Conservation (phyloP, 1,284 basidiomycete genomes). For the Trichosporon coremiiforme region DNA sequence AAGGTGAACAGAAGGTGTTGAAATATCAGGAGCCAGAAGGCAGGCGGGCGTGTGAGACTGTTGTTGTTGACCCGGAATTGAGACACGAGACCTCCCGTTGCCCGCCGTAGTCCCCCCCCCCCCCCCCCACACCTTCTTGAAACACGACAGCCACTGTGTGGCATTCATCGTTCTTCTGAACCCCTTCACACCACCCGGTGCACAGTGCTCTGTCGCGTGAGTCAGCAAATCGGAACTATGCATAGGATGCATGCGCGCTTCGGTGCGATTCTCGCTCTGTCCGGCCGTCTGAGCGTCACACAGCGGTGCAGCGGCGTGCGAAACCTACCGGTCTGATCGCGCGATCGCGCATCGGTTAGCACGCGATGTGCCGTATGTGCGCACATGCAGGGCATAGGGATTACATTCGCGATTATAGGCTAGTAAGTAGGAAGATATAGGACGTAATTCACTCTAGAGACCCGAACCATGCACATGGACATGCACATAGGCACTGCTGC, state of each 20-base stretch:
- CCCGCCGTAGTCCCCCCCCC: neutral
- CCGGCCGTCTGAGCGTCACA: neutral
- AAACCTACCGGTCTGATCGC: neutral
- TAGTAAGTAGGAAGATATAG: neutral
- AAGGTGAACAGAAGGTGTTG: neutral
- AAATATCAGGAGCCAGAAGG: constrained; percentile 4
- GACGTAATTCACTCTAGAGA: neutral
- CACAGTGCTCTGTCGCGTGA: neutral
- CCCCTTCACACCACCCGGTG: neutral
- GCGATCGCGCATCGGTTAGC: neutral
- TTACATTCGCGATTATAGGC: constrained; percentile 15
- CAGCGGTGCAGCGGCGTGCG: too few species aligned
- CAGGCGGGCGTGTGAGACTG: neutral
- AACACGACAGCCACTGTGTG: constrained; percentile 7
- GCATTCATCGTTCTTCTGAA: neutral
- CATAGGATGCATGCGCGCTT: neutral
- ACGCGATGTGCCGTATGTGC: too few species aligned
- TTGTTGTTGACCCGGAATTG: neutral
- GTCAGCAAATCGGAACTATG: neutral
- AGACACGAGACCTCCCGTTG: neutral
- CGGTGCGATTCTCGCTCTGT: neutral
- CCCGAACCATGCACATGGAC: neutral
- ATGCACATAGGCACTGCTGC: neutral
- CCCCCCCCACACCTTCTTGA: too few species aligned
- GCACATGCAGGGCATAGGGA: neutral